Conservation (phyloP, 2,329 filamentous ascomycete genomes). For the Paraphaeosphaeria sporulosa region DNA sequence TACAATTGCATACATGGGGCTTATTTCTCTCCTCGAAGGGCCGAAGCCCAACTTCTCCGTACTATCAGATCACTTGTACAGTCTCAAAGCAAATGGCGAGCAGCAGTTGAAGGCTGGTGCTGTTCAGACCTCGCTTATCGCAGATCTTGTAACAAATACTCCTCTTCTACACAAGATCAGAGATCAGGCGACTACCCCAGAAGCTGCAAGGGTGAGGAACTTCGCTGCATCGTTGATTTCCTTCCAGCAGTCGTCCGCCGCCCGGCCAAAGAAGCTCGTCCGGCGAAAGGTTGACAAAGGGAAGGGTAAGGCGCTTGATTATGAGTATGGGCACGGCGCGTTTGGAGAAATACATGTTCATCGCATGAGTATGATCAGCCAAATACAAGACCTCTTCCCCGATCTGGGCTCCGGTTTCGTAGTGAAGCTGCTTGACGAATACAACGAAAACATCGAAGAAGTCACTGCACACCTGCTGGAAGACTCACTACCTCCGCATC, state of each 20-base stretch:
- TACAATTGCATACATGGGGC: conserved; percentile 76
- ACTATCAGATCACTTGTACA: conserved; percentile 83
- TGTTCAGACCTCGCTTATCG: conserved; percentile 69
- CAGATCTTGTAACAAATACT: conserved; percentile 81
- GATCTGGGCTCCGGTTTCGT: conserved; percentile 85
- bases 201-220: conserved; percentile 64
- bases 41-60: conserved; percentile 74
- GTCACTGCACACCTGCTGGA: conserved; percentile 84
- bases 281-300: conserved; percentile 70
- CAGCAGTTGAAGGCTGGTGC: conserved; percentile 58
- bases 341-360: conserved; percentile 73
- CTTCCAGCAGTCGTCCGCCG: conserved; percentile 64
- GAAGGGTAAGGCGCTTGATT: conserved; percentile 59
- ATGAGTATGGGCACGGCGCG: conserved; percentile 44
- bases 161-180: conserved; percentile 73
- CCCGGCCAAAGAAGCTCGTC: conserved; percentile 60
- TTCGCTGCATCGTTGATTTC: conserved; percentile 67
- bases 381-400: conserved; percentile 93
- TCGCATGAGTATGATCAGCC: conserved; percentile 81
- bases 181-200: conserved; percentile 59
- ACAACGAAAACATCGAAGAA: conserved; percentile 77
- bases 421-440: conserved; percentile 79
- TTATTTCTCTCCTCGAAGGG: conserved; percentile 73
- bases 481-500: conserved; percentile 73
- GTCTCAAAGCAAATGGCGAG: conserved; percentile 75